Evolutionary conservation across 208 protist species (phyloP), one percentile per base, ranked within the genome.

Genomic region (Trypanosoma cruzi): DNA sequence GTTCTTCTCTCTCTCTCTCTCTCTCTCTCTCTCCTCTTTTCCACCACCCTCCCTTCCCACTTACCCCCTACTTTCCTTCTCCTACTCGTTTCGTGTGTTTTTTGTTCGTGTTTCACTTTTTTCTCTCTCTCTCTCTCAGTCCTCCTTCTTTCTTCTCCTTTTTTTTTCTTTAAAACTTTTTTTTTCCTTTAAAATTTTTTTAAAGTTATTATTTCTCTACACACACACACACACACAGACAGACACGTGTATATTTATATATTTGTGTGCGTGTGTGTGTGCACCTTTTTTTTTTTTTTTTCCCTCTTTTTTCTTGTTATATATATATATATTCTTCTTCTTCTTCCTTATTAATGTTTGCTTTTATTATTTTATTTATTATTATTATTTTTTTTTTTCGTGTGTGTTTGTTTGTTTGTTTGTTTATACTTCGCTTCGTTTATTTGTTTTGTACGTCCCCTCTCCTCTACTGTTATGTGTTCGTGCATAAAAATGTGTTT

Each of bases 361-460:
- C 42, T 26, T 54, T 50, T 13, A 24, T 50, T 65, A 36, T 65
- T 58, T 34, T 22, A 10, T 34, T 46, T 62, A 53, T 37, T 67
- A 34, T 57, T 67, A 34, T 44, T 67, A 34, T 67, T 57, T 56
- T 46, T 46, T 32, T 58, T 44, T 16, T 44, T 44, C n/a, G n/a
- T n/a, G n/a, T n/a, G n/a, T n/a, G n/a, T n/a, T n/a, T n/a, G n/a
- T n/a, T n/a, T n/a, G n/a, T n/a, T n/a, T n/a, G n/a, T n/a, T n/a
- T n/a, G n/a, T n/a, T n/a, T n/a, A 44, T 44, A 44, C 13, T 44
- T 44, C 37, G 8, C 13, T 13, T 11, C 29, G 10, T 65, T 28
- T 61, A 29, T 52, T 63, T 69, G 46, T 26, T 62, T 69, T 62
- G 55, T 62, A 29, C 50, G 6, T 18, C 18, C n/a, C n/a, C n/a